Conservation (phyloP, 2,329 filamentous ascomycete species). For the Helotiales sp. region DNA sequence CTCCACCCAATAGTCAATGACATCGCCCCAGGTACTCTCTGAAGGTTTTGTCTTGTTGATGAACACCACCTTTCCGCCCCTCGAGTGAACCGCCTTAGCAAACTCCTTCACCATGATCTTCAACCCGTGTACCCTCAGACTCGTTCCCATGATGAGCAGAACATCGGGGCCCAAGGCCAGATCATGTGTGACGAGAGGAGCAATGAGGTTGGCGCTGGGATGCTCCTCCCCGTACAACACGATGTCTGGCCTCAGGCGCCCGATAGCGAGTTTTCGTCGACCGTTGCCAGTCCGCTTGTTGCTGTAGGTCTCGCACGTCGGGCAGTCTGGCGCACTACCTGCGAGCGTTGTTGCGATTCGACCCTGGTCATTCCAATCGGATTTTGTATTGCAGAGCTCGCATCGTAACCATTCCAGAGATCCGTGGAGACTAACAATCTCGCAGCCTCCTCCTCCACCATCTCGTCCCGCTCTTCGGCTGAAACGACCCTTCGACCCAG, state of each 20-base stretch:
- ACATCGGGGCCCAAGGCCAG: conserved; percentile 67
- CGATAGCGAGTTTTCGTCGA: conserved; percentile 69
- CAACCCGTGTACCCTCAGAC: conserved; percentile 71
- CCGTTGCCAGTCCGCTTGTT: conserved; percentile 66
- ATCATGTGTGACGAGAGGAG: conserved; percentile 71
- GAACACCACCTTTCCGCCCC: conserved; percentile 72
- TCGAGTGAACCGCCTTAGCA: conserved; percentile 69
- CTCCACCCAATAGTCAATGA: conserved; percentile 76
- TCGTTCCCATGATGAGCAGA: conserved; percentile 73
- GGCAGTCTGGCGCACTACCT: conserved; percentile 70
- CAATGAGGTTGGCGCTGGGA: conserved; percentile 70
- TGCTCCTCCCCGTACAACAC: conserved; percentile 78
- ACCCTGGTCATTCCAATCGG: conserved; percentile 62
- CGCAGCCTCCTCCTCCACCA: conserved; percentile 35
- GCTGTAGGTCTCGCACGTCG: conserved; percentile 66
- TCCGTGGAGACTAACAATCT: conserved; percentile 71
- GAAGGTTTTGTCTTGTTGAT: conserved; percentile 75
- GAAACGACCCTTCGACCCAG: conserved; percentile 65
- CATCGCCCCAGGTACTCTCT: conserved; percentile 73
- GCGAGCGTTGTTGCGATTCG: conserved; percentile 53
- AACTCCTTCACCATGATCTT: conserved; percentile 75
- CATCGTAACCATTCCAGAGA: conserved; percentile 70
- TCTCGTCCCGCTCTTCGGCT: conserved; percentile 43
- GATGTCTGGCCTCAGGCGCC: conserved; percentile 72
- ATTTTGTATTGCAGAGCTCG: conserved; percentile 62